These are phyloP conservation scores for Daedaleopsis sinensis DNA, from an alignment of 768 basidiomycete genomes.

Conservation along the genomic window DNA sequence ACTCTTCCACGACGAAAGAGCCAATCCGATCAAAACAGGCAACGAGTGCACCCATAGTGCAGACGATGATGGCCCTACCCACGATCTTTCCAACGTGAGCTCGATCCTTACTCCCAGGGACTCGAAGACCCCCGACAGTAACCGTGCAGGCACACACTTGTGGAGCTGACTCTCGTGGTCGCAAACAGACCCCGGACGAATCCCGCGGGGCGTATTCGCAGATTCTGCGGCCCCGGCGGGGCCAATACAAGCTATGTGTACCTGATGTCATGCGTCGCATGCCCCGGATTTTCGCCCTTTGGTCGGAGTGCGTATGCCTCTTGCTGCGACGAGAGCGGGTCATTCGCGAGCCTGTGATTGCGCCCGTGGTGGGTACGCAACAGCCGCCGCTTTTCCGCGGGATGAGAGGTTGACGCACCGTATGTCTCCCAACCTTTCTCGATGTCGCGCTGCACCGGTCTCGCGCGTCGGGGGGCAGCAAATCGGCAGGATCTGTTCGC, in stretches of 20 bases:
- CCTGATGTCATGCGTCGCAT: neutral
- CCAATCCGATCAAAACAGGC: too few relatives aligned
- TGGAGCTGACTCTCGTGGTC: neutral
- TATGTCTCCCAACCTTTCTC: too few relatives aligned
- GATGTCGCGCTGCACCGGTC: neutral
- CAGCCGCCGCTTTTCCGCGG: too few relatives aligned
- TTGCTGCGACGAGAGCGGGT: too few relatives aligned
- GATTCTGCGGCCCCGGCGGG: conserved; percentile 19
- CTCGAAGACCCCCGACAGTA: conserved; percentile 1
- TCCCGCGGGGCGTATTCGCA: conserved; percentile 8
- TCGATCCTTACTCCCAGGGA: too few relatives aligned
- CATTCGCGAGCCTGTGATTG: too few relatives aligned
- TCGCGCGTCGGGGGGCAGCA: neutral
- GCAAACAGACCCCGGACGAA: conserved; percentile 5
- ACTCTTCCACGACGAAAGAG: neutral
- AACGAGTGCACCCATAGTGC: too few relatives aligned
- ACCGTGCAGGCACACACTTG: neutral
- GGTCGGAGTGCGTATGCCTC: neutral
- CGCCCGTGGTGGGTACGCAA: too few relatives aligned
- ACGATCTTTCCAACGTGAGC: too few relatives aligned
- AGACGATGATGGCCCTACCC: neutral
- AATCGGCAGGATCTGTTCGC: neutral
- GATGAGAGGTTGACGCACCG: too few relatives aligned
- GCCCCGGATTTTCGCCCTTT: conserved; percentile 6
- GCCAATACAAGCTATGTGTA: conserved; percentile 1